A percentile compares a stretch with the other conserved stretches of the same genome.
phyloP scores from a whole-genome alignment of 495 filamentous ascomycete species.

The Podospora sp. region DNA sequence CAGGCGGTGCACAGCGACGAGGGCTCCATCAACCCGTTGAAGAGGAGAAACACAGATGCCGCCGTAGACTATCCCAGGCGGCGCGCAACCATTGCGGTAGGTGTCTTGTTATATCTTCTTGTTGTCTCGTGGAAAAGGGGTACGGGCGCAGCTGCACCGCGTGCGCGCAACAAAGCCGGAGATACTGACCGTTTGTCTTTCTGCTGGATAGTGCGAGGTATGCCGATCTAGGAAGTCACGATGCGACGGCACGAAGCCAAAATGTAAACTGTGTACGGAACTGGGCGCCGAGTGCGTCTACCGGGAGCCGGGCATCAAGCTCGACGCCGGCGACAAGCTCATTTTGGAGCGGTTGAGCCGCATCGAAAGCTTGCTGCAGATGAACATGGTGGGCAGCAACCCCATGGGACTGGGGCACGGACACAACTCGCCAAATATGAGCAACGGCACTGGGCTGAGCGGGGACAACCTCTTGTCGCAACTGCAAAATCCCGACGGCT shows the following conservation, averaged over 20 bases:
- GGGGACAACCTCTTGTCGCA: slow-evolving; percentile 59
- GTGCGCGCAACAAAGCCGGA: not conserved
- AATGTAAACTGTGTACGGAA: slow-evolving; percentile 81
- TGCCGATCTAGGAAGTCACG: slow-evolving; percentile 81
- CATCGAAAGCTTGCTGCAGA: slow-evolving; percentile 77
- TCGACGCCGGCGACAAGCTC: slow-evolving; percentile 82
- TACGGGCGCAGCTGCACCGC: not conserved
- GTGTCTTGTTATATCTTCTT: slow-evolving; percentile 29
- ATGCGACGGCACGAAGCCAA: slow-evolving; percentile 81
- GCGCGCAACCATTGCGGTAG: slow-evolving; percentile 72
- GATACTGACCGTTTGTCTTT: slow-evolving; percentile 30
- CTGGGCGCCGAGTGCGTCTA: slow-evolving; percentile 82
- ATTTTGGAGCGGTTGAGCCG: slow-evolving; percentile 75
- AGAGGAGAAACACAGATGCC: slow-evolving; percentile 67
- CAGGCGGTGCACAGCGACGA: slow-evolving; percentile 54
- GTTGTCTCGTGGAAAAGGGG: not conserved
- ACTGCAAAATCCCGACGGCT: slow-evolving; percentile 43
- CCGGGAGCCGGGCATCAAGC: slow-evolving; percentile 82
- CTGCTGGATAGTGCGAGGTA: slow-evolving; percentile 68
- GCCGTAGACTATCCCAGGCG: slow-evolving; percentile 69
- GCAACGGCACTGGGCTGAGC: slow-evolving; percentile 67
- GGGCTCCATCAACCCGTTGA: slow-evolving; percentile 54
- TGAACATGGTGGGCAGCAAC: slow-evolving; percentile 55
- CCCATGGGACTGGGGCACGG: slow-evolving; percentile 47
- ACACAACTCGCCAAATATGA: slow-evolving; percentile 68